Evolutionary conservation across 768 basidiomycete species (phyloP), one percentile per base, ranked within the genome.

Genomic region (Leccinum pellstonianum): DNA sequence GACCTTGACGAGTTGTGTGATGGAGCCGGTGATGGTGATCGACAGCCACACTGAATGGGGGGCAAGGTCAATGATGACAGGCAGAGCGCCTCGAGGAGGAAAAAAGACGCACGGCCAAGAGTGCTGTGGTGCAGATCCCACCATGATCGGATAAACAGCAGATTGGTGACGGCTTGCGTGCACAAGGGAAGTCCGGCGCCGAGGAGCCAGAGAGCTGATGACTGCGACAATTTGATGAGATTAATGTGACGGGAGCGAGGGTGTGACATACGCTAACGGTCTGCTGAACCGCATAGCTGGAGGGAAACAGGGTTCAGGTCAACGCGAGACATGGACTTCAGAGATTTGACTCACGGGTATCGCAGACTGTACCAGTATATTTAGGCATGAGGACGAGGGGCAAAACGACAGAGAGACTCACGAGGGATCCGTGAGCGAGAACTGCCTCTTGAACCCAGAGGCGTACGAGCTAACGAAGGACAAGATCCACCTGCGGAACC

Each of bases 121-220:
- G 63, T 52, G 52, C 88, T 78, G 65, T 86, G 89, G 70, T 97
- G 95, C 21, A 91, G 73, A 68, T 96, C 95, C 93, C 94, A 96
- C 81, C 85, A 86, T 1, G 86, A 88, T 12, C 90, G 83, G 15
- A 90, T 76, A 17, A 91, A 86, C n/a, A 89, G 47, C 17, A 84
- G 49, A 61, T 91, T 91, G 66, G 93, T 78, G 23, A 87, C 59
- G 31, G 84, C 77, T 66, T 92, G 86, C n/a, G 88, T 71, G 41
- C 83, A 62, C 3, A 91, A 68, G 0, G 95, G 95, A 2, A 90
- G 77, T 1, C 82, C 81, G 8, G 4, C 19, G 14, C 61, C 19
- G 57, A 86, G 81, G 4, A 83, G 37, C 65, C 78, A 77, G 3
- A 85, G 69, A 29, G 76, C 80, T 70, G 67, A 76, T 77, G 64